Conservation (phyloP, 352 stramenopile genomes). For the Peronospora destructor region DNA sequence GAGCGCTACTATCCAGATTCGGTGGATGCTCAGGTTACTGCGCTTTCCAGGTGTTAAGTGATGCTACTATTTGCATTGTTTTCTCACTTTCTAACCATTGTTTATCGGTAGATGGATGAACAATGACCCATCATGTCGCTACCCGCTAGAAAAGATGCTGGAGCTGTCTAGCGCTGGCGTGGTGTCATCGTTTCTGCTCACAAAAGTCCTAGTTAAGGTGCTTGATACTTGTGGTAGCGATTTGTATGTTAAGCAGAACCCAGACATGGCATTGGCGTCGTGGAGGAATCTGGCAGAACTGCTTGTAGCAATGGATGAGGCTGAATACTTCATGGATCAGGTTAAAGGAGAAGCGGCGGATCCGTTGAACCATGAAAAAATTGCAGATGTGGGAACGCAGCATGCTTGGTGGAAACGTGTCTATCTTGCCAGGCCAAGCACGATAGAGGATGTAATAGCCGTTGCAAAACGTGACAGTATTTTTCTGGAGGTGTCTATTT, state of each 20-base stretch:
- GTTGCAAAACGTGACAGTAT: conserved; percentile 18
- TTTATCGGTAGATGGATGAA: conserved; percentile 40
- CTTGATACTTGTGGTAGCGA: conserved; percentile 57
- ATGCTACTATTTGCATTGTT: background rate
- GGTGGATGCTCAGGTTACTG: conserved; percentile 30
- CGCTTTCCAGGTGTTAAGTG: conserved; percentile 26
- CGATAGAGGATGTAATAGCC: conserved; percentile 22
- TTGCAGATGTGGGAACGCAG: conserved; percentile 28
- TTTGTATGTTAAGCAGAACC: conserved; percentile 36
- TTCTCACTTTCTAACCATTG: conserved; percentile 2
- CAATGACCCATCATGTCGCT: conserved; percentile 40
- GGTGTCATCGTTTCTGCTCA: conserved; percentile 32
- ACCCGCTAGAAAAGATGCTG: conserved; percentile 47
- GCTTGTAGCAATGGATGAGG: conserved; percentile 39
- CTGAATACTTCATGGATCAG: conserved; percentile 34
- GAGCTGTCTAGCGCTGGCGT: conserved; percentile 34
- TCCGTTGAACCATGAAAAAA: conserved; percentile 15
- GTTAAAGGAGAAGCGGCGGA: conserved; percentile 6
- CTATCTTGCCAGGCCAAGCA: conserved; percentile 44
- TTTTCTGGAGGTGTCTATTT: conserved; percentile 38
- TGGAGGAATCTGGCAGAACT: conserved; percentile 55
- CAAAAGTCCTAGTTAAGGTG: conserved; percentile 34
- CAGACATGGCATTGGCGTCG: conserved; percentile 26
- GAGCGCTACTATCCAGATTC: conserved; percentile 46
- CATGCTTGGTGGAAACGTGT: conserved; percentile 55